Base-by-base conservation (phyloP, 208 protist species). In the Crithidia expoeki region DNA sequence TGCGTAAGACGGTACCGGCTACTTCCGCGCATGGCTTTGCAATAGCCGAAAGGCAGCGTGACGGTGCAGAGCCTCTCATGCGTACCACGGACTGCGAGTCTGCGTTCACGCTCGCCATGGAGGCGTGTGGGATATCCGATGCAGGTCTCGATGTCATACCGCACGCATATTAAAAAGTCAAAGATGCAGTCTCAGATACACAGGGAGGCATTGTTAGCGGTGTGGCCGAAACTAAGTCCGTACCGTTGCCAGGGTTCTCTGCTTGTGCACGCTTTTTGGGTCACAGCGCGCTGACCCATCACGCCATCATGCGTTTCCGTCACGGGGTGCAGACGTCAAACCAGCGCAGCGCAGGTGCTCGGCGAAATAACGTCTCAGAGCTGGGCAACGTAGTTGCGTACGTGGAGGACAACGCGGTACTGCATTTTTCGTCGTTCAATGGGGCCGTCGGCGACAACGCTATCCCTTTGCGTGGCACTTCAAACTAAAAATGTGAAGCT, bases 401-500 rank as follows among this genome's bases (percentile, higher is more conserved):
- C 40, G 68, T 80, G 17, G 74, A 80, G 40, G 53, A 62, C 10
- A 80, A 80, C 34, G 62, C 63, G 25, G 27, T 80, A 7, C 36
- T 65, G 23, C 46, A 64, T 25, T 25, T 55, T 4, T 7, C 21
- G 1, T 7, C 36, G 21, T 14, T 6, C 21, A 4, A 4, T 21
- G 11, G 25, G 17, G 27, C 25, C 21, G 47, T 2, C 21, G 25
- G 16, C 32, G 33, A 17, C 25, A 51, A 27, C 47, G 50, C 10
- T 14, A 34, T 17, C 25, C 40, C 40, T 34, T 2, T 2, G 4
- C 4, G 21, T 4, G 28, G 58, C 33, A 27, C 53, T 6, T 28
- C 14, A 23, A n/a, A 32, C 10, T 30, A 25, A 2, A 6, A 19
- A 1, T 11, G 5, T 7, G 56, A 61, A 21, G 32, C 9, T 2